Evolutionary conservation across 2,329 filamentous ascomycete genomes (phyloP).

Genomic region (Talaromyces pinophilus): DNA sequence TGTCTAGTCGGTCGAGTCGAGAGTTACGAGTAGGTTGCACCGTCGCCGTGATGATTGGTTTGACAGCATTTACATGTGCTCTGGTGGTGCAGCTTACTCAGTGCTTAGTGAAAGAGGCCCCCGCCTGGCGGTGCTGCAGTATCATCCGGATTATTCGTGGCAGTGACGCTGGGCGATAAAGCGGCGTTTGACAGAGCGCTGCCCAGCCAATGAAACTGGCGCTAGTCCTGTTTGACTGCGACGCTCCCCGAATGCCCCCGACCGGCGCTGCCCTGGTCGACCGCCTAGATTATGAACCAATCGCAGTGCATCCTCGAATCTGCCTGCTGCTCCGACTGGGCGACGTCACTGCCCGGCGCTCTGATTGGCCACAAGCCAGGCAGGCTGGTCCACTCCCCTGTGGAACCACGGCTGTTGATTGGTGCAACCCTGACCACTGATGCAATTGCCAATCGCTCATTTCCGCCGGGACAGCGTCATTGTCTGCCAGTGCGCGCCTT

Average conservation of each 20-base stretch:
- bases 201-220: not conserved
- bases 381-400: not conserved
- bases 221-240: slow-evolving; percentile 13
- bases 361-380: not conserved
- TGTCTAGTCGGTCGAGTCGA: not conserved
- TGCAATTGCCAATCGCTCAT: slow-evolving; percentile 17
- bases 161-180: slow-evolving; percentile 13
- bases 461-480: slow-evolving; percentile 15
- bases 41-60: not conserved
- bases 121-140: slow-evolving; percentile 20
- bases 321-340: slow-evolving; percentile 12
- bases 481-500: slow-evolving; percentile 13
- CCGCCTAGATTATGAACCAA: not conserved
- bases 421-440: slow-evolving; percentile 2
- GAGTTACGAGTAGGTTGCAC: not conserved
- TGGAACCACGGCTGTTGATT: not conserved
- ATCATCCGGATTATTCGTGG: not conserved
- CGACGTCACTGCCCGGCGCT: slow-evolving; percentile 16
- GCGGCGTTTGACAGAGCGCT: not conserved
- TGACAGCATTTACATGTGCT: not conserved
- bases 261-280: not conserved
- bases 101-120: not conserved
- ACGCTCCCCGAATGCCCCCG: slow-evolving; percentile 18
- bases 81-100: not conserved
- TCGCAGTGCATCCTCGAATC: not conserved